Conservation (phyloP, 2,329 filamentous ascomycete genomes). For the Penicillium expansum region DNA sequence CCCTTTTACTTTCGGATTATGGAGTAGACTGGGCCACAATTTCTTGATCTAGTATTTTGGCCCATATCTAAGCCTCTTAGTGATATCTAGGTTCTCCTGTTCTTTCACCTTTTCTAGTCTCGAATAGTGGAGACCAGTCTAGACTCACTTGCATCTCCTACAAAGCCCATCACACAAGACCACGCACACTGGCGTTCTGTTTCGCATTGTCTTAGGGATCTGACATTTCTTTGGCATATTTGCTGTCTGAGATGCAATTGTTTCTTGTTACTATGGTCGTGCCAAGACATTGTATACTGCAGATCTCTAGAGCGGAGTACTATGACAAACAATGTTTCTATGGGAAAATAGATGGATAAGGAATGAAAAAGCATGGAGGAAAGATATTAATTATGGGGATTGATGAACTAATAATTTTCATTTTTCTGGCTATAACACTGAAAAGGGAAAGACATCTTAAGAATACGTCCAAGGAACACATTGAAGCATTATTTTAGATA, state of each 20-base stretch:
- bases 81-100: not conserved
- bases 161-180: not conserved
- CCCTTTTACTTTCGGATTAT: not conserved
- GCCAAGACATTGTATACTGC: conserved; percentile 9
- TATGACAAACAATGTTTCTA: not conserved
- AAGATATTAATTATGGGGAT: not conserved
- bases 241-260: not conserved
- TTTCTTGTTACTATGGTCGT: not conserved
- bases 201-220: not conserved
- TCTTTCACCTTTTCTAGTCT: not conserved
- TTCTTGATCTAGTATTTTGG: not conserved
- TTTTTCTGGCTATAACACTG: not conserved
- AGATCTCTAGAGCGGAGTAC: not conserved
- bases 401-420: not conserved
- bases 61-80: not conserved
- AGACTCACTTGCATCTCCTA: not conserved
- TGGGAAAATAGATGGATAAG: not conserved
- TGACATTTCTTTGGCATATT: not conserved
- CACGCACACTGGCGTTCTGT: not conserved
- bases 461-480: not conserved
- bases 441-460: not conserved
- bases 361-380: not conserved
- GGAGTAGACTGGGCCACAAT: not conserved
- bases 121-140: not conserved
- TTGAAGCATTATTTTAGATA: not conserved